A percentile compares a stretch with the other conserved stretches of the same genome.
phyloP scores from a whole-genome alignment of 176 grass and related monocot genomes.

The Metroxylon sagu region DNA sequence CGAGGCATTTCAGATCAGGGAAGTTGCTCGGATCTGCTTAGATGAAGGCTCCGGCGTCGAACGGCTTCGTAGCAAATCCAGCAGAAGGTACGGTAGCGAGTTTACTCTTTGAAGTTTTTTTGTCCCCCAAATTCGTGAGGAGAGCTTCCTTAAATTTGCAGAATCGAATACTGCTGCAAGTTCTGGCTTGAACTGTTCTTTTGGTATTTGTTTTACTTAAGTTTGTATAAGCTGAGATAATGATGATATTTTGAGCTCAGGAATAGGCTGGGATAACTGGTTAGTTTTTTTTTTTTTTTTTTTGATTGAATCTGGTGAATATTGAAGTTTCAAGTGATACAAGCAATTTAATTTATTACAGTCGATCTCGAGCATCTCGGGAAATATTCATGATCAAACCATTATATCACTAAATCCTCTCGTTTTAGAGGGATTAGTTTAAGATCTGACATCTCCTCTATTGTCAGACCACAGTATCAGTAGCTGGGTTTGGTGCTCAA shows the following conservation, averaged over 20 bases:
- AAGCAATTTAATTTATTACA: background rate
- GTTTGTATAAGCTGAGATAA: too few species aligned
- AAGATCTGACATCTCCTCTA: background rate
- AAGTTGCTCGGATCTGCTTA: conserved; percentile 10
- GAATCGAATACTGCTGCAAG: background rate
- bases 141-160: conserved; percentile 21
- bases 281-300: background rate
- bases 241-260: too few species aligned
- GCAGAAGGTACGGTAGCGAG: conserved; percentile 22
- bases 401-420: too few species aligned
- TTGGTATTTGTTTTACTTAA: too few species aligned
- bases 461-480: background rate
- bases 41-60: conserved; percentile 31
- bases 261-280: too few species aligned
- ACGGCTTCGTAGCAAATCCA: conserved; percentile 3
- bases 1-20: conserved; percentile 6
- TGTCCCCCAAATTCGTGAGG: background rate
- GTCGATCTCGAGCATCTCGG: background rate
- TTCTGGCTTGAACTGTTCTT: too few species aligned
- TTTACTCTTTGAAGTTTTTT: background rate
- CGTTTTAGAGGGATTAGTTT: background rate
- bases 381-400: background rate
- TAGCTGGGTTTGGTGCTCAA: too few species aligned
- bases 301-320: background rate
- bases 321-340: background rate